A percentile compares a stretch with the other conserved stretches of the same genome.
phyloP scores from a whole-genome alignment of 2,329 filamentous ascomycete genomes.

The Orbilia blumenaviensis region DNA sequence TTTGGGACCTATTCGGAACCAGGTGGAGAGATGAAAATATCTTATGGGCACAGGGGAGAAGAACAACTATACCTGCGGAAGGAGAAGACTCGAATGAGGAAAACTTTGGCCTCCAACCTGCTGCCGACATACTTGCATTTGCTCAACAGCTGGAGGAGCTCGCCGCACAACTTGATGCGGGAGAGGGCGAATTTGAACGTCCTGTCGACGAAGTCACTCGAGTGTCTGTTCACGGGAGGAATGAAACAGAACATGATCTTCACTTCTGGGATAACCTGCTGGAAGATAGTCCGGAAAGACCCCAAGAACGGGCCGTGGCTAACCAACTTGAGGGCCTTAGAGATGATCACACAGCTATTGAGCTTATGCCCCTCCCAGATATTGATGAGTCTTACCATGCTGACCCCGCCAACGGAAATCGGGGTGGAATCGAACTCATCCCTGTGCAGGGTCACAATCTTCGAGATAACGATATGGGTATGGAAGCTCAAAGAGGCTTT shows the following conservation, averaged over 20 bases:
- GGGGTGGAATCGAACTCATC: neutral
- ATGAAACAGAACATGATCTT: constrained; percentile 4
- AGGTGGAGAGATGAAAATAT: neutral
- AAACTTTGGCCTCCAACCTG: neutral
- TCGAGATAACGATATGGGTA: neutral
- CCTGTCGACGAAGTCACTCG: neutral
- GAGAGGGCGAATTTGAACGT: neutral
- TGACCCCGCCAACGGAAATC: neutral
- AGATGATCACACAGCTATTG: neutral
- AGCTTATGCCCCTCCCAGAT: neutral
- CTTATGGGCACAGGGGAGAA: neutral
- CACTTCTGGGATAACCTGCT: constrained; percentile 13
- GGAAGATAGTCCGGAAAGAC: constrained; percentile 9
- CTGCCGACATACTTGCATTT: neutral
- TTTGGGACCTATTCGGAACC: neutral
- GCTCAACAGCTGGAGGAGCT: neutral
- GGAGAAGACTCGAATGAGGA: neutral
- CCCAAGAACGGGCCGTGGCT: neutral
- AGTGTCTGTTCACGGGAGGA: neutral
- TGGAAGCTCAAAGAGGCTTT: neutral
- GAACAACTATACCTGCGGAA: neutral
- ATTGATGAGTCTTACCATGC: neutral
- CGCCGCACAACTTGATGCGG: neutral
- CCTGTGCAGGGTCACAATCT: neutral
- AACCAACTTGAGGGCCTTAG: too few species aligned